Base-by-base conservation (phyloP, 1,139 yeast species). In the Candida neerlandica region DNA sequence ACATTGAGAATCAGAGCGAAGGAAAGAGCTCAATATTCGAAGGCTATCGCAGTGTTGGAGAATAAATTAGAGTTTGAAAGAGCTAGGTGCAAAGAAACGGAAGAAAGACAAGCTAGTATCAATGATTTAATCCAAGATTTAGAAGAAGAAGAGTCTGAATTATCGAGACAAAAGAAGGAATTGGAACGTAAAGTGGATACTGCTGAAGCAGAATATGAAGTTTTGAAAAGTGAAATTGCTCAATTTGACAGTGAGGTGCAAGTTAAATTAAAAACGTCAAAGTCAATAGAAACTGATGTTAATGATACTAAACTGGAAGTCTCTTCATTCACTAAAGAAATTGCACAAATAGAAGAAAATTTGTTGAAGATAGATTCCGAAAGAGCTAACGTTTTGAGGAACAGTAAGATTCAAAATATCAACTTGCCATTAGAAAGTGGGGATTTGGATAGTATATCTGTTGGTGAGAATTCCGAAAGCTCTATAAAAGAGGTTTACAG, bases 401-500 rank as follows among this genome's bases (percentile, higher is more conserved):
- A 82, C 54, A 89, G 96, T 66, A 89, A 88, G 59, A 78, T 92
- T 54, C 89, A 88, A 49, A 86, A 82, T 54, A 75, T 87, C 14
- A 73, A 75, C 10, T 60, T 92, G 14, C 96, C 97, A 1, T 67
- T 90, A 39, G 58, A 64, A 7, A 80, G 80, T 34, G 94, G 95
- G 0, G 61, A 77, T 70, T 48, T 73, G 76, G 67, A 85, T 67
- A 55, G 79, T 60, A 57, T 76, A 77, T 55, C 89, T 77, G 45
- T 69, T 65, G 66, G 67, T 29, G 76, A 70, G n/a, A 61, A 69
- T 15, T 65, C 67, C 2, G 63, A 70, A 9, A 80, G 75, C 37
- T 69, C 70, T 5, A 62, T 74, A 23, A 66, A 67, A 21, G 66
- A 71, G 5, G 71, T 80, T 1, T 78, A 78, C 53, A 73, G 72